phyloP scores from a whole-genome alignment of 2,329 filamentous ascomycete species.

The Scedosporium boydii region DNA sequence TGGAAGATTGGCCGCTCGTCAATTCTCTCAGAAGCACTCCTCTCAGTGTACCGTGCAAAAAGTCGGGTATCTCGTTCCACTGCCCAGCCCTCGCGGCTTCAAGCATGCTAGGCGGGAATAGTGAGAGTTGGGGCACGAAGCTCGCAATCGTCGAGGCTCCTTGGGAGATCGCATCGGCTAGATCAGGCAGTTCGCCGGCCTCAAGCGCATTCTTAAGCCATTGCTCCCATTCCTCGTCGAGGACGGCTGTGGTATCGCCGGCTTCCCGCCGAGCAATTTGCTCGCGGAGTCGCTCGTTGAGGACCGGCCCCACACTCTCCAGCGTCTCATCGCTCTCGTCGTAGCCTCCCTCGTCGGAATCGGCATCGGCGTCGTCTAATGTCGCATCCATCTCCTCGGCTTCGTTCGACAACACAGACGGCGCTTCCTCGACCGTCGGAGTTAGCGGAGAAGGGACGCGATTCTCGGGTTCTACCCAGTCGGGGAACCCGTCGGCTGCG shows the following conservation, averaged over 20 bases:
- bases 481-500: slow-evolving; percentile 56
- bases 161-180: slow-evolving; percentile 32
- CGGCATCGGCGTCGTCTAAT: slow-evolving; percentile 10
- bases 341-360: slow-evolving; percentile 12
- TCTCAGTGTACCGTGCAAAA: slow-evolving; percentile 32
- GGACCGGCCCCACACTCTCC: slow-evolving; percentile 48
- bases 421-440: neutral
- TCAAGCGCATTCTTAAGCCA: slow-evolving; percentile 65
- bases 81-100: slow-evolving; percentile 44
- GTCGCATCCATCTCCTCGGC: slow-evolving; percentile 16
- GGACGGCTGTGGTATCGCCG: slow-evolving; percentile 45
- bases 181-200: slow-evolving; percentile 43
- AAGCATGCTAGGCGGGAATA: slow-evolving; percentile 43
- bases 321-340: slow-evolving; percentile 44
- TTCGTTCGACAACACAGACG: slow-evolving; percentile 10
- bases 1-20: neutral
- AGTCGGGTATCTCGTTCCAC: slow-evolving; percentile 49
- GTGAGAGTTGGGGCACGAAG: slow-evolving; percentile 17
- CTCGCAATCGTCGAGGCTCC: slow-evolving; percentile 18
- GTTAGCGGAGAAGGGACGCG: slow-evolving; percentile 3
- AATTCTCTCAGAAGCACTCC: neutral
- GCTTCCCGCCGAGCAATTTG: slow-evolving; percentile 54
- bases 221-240: slow-evolving; percentile 67
- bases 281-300: slow-evolving; percentile 57
- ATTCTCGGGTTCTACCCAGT: slow-evolving; percentile 42